Percentiles rank a stretch among this genome's conserved stretches.
Conservation (phyloP, 192 early-diverging fungal species). For the Linnemannia exigua region DNA sequence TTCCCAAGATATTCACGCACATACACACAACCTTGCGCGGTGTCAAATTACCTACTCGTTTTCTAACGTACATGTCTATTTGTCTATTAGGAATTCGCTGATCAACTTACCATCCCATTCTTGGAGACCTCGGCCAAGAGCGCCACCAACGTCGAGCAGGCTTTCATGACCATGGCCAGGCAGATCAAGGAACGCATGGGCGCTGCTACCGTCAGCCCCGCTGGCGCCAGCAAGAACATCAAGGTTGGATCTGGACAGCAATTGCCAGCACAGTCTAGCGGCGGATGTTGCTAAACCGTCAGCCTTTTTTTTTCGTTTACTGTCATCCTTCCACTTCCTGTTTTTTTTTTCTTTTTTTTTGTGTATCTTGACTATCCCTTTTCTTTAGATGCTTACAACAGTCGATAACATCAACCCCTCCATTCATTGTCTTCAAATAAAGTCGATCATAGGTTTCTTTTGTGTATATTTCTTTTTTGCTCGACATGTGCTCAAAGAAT, state of each 20-base stretch:
- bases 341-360: neutral
- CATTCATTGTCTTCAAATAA: neutral
- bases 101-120: constrained; percentile 88
- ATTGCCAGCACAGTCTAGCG: constrained; percentile 57
- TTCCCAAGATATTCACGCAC: neutral
- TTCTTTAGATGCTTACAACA: neutral
- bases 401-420: constrained; percentile 9
- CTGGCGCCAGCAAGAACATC: constrained; percentile 61
- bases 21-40: neutral
- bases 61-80: neutral
- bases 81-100: constrained; percentile 86
- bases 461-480: neutral
- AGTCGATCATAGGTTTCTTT: neutral
- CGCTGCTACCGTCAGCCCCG: constrained; percentile 56
- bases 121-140: constrained; percentile 99
- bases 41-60: neutral
- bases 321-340: neutral
- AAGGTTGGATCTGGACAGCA: constrained; percentile 61
- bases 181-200: constrained; percentile 97
- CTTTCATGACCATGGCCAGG: constrained; percentile 99
- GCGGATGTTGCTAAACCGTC: constrained; percentile 73
- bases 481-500: too few species aligned
- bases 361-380: neutral
- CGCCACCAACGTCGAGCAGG: constrained; percentile 98
- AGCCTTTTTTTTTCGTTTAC: neutral